phyloP scores from a whole-genome alignment of 805 yeast species.

The Candida yuanshanica region DNA sequence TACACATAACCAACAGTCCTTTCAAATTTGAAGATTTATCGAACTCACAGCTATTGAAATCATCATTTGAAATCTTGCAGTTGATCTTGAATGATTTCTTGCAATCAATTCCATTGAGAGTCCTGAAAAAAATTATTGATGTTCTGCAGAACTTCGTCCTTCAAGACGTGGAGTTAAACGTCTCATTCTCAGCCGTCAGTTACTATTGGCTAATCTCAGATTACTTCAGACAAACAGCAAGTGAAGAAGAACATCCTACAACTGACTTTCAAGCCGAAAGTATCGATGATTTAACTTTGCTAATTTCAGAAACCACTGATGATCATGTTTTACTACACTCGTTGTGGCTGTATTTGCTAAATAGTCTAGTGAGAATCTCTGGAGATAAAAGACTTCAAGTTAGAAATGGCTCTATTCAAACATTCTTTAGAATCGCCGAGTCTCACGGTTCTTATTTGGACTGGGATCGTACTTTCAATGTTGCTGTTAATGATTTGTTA shows the following conservation, averaged over 20 bases:
- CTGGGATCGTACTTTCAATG: conserved; percentile 64
- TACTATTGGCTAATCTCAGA: conserved; percentile 93
- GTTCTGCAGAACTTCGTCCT: conserved; percentile 65
- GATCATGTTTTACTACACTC: conserved; percentile 30
- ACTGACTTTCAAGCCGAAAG: conserved; percentile 9
- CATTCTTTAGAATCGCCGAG: conserved; percentile 76
- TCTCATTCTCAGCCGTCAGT: conserved; percentile 86
- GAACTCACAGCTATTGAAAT: conserved; percentile 40
- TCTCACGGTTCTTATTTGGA: conserved; percentile 56
- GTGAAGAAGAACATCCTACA: not conserved
- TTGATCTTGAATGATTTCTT: conserved; percentile 83
- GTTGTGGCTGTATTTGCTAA: conserved; percentile 61
- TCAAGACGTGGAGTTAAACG: conserved; percentile 72
- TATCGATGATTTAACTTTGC: conserved; percentile 21
- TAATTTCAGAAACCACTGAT: conserved; percentile 19
- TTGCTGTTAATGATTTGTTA: conserved; percentile 56
- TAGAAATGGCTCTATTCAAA: conserved; percentile 84
- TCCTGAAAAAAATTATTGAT: conserved; percentile 60
- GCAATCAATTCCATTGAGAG: conserved; percentile 60
- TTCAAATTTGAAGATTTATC: conserved; percentile 35
- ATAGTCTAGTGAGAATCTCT: conserved; percentile 57
- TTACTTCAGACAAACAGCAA: conserved; percentile 36
- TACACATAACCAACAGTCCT: conserved; percentile 53
- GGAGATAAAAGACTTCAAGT: conserved; percentile 70
- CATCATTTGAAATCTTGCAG: conserved; percentile 78